Conservation (phyloP, 2,329 filamentous ascomycete species). For the Colletotrichum musicola region DNA sequence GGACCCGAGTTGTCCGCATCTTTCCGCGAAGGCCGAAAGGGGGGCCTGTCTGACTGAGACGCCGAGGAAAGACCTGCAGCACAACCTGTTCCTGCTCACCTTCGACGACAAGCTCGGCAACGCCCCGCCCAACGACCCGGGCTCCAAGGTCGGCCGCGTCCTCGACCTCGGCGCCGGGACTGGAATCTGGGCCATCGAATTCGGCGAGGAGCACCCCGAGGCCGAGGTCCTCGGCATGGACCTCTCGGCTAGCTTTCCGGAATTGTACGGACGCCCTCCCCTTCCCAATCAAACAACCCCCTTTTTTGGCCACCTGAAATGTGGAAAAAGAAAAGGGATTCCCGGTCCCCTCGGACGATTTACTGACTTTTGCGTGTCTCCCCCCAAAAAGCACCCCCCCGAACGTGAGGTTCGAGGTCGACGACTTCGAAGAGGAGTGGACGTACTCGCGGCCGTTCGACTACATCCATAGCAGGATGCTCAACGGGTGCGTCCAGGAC, state of each 20-base stretch:
- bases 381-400: conserved; percentile 56
- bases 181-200: conserved; percentile 59
- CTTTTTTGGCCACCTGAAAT: no score
- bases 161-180: conserved; percentile 63
- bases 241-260: conserved; percentile 56
- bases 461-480: conserved; percentile 19
- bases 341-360: no score
- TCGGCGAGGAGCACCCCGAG: conserved; percentile 44
- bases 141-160: conserved; percentile 43
- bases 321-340: no score
- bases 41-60: no score
- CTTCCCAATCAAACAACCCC: no score
- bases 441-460: conserved; percentile 41
- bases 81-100: conserved; percentile 50
- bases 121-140: conserved; percentile 43
- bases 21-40: no score
- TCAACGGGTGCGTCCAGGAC: neutral
- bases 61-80: conserved; percentile 55
- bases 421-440: conserved; percentile 51
- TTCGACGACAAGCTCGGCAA: conserved; percentile 47
- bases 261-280: no score
- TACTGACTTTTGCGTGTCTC: no score
- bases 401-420: conserved; percentile 58
- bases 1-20: no score
- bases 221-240: conserved; percentile 53